These are phyloP conservation scores for Dentipellis fragilis DNA, from an alignment of 768 basidiomycete genomes.

Conservation along the genomic window DNA sequence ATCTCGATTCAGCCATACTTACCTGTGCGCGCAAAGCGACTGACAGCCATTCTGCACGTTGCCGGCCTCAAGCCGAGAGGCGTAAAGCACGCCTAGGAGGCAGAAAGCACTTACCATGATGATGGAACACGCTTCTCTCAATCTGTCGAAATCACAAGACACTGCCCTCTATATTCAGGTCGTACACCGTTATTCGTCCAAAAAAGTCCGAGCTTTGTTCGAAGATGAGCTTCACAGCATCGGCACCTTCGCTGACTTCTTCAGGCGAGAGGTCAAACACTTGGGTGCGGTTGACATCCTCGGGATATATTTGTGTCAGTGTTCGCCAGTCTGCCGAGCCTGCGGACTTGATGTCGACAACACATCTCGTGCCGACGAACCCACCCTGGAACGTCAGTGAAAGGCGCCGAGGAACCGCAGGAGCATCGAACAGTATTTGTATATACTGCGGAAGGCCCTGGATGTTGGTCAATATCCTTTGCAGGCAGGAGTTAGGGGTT, in stretches of 20 bases:
- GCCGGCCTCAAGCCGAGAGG: too few species aligned
- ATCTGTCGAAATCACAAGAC: too few species aligned
- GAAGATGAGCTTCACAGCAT: slow-evolving; percentile 53
- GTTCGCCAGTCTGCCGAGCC: slow-evolving; percentile 36
- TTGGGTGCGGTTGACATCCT: slow-evolving; percentile 72
- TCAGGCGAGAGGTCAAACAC: slow-evolving; percentile 39
- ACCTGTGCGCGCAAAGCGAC: too few species aligned
- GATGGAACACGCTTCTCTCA: too few species aligned
- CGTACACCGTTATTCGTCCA: slow-evolving; percentile 69
- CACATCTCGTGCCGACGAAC: slow-evolving; percentile 66
- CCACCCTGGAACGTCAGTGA: slow-evolving; percentile 78
- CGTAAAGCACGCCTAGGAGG: too few species aligned
- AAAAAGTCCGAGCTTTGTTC: slow-evolving; percentile 82
- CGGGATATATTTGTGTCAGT: slow-evolving; percentile 55
- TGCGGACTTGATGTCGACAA: slow-evolving; percentile 8
- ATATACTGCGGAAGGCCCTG: slow-evolving; percentile 75
- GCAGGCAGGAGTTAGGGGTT: not conserved
- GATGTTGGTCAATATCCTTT: not conserved
- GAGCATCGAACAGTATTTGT: slow-evolving; percentile 46
- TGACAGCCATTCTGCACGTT: too few species aligned
- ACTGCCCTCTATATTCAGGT: slow-evolving; percentile 27
- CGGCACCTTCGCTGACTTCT: slow-evolving; percentile 19
- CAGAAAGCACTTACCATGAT: too few species aligned
- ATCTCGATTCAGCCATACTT: too few species aligned
- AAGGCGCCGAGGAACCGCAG: slow-evolving; percentile 43